Base-by-base conservation (phyloP, 2,329 filamentous ascomycete genomes). In the Penicillium sp. region DNA sequence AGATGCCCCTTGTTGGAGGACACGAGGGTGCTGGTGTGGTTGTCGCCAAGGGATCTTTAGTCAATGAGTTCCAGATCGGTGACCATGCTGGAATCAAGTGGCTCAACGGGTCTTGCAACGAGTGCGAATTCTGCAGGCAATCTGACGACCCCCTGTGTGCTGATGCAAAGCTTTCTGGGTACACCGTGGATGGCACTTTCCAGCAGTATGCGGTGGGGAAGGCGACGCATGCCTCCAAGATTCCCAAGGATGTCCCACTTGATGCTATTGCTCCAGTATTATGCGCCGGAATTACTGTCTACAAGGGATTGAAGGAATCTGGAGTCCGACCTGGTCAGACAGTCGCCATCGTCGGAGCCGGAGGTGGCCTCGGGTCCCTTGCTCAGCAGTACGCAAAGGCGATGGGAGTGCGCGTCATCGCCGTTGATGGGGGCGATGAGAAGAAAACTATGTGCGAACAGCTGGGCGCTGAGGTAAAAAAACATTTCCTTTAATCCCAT, bases 161-260 rank as follows among this genome's bases (percentile, higher is more conserved):
- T 14, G 81, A 90, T 63, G 86, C 90, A 25, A 81, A 86, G 35
- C 85, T 96, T 46, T 95, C 91, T 1, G 93, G 93, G 57, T 97
- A 95, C 83, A 96, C 91, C 10, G 92, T 96, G 75, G 91, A 97
- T 76, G 93, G 93, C 43, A 88, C 89, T 54, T 97, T 97, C 85
- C 93, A 97, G 81, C 88, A 97, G 82, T 97, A 96, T 81, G 87
- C 85, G 76, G 85, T 97, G 65, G 93, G 88, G 69, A 96, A 96
- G 78, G 92, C 92, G 22, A 87, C 88, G 26, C 92, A 96, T 77
- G 87, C 95, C 19, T 91, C 92, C 28, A 87, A 89, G 68, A 90
- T 97, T 65, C 91, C 91, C 66, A 89, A 92, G 76, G 86, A 89
- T 35, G 85, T 89, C 63, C 82, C 87, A 60, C 87, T 97, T 46